A percentile compares a stretch with the other conserved stretches of the same genome.
Conservation (phyloP, 805 yeast genomes). For the Brettanomyces anomalus region DNA sequence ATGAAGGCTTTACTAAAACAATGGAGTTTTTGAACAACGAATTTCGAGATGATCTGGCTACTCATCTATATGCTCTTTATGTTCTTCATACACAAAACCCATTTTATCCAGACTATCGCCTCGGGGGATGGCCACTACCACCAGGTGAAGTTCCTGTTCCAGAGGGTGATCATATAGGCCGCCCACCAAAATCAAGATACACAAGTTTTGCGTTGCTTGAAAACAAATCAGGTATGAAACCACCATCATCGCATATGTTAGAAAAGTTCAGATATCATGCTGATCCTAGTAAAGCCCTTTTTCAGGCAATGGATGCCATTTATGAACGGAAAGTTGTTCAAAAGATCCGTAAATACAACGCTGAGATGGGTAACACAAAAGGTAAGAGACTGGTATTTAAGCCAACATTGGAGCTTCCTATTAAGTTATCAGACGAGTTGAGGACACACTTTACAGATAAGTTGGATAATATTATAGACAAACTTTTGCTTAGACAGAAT, state of each 20-base stretch:
- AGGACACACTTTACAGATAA: conserved; percentile 9
- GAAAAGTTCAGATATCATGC: conserved; percentile 6
- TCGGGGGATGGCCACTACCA: conserved; percentile 7
- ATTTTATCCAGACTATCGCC: conserved; percentile 3
- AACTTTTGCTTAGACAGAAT: conserved; percentile 2
- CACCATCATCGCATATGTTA: conserved; percentile 2
- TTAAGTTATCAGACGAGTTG: conserved; percentile 2
- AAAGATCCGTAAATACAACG: background rate
- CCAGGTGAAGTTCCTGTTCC: conserved; percentile 4
- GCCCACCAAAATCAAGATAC: background rate
- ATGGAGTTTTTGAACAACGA: conserved; percentile 29
- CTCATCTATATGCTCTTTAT: conserved; percentile 55
- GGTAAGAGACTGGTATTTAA: background rate
- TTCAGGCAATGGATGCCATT: conserved; percentile 5
- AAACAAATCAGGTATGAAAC: background rate
- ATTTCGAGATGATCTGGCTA: conserved; percentile 45
- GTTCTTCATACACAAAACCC: conserved; percentile 27
- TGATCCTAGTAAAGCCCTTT: conserved; percentile 3
- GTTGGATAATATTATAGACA: conserved; percentile 15
- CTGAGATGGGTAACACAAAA: background rate
- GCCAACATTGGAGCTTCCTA: background rate
- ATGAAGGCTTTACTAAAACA: background rate
- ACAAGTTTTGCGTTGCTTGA: background rate
- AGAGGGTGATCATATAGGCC: background rate
- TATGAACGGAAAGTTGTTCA: conserved; percentile 5